Conservation (phyloP, 176 grass and related monocot genomes). For the Zea luxurians region DNA sequence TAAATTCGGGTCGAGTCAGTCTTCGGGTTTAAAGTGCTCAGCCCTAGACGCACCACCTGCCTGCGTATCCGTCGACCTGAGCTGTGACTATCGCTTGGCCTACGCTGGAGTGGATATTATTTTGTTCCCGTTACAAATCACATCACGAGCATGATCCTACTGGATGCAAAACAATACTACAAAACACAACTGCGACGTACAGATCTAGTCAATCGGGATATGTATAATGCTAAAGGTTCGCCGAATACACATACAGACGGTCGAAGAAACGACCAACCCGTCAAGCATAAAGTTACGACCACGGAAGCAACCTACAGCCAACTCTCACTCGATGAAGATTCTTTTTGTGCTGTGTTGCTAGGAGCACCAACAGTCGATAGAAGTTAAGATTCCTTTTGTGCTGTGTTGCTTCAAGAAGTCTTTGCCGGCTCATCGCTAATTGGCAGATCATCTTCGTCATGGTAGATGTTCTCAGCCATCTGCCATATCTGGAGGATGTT, state of each 20-base stretch:
- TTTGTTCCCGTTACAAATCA: too few species aligned
- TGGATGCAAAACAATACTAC: background rate
- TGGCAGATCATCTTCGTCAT: slow-evolving; percentile 87
- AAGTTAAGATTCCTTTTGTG: slow-evolving; percentile 26
- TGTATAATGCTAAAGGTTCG: slow-evolving; percentile 28
- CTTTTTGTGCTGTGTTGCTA: too few species aligned
- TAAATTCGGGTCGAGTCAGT: too few species aligned
- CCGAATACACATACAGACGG: slow-evolving; percentile 33
- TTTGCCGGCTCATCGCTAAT: slow-evolving; percentile 60
- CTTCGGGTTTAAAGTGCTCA: too few species aligned
- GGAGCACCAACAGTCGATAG: slow-evolving; percentile 17
- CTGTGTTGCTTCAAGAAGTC: slow-evolving; percentile 33
- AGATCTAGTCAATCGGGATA: slow-evolving; percentile 33
- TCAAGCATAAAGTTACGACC: slow-evolving; percentile 13
- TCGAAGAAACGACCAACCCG: slow-evolving; percentile 19
- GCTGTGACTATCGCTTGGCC: too few species aligned
- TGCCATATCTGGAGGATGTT: slow-evolving; percentile 99
- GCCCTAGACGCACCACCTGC: too few species aligned
- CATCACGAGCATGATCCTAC: too few species aligned
- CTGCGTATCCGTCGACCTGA: too few species aligned
- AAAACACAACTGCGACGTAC: background rate
- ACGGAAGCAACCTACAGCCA: slow-evolving; percentile 32
- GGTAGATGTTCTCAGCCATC: slow-evolving; percentile 98
- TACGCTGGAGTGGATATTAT: too few species aligned
- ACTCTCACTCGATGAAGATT: slow-evolving; percentile 37